Base-by-base conservation (phyloP, 441 rosid genomes). In the Sinapis alba region DNA sequence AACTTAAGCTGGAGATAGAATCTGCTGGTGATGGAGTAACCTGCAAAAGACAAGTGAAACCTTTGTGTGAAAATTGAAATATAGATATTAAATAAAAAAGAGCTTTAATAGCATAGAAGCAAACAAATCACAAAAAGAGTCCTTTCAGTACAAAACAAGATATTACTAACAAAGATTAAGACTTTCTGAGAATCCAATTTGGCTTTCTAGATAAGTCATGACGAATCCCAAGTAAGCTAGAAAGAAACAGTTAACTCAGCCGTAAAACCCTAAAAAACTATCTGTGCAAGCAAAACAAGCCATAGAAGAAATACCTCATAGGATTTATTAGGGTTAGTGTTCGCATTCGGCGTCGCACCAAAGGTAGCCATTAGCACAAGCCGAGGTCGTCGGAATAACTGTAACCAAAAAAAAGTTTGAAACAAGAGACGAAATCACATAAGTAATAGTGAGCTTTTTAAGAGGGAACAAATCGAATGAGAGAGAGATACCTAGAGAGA, bases 1-100 rank as follows among this genome's bases (percentile, higher is more conserved):
- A 95, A 84, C 85, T 36, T 76, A 95, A 95, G 81, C 98, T 96
- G 0, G 98, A 93, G 69, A 93, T 82, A 3, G 97, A 91, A 80
- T 91, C 99, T 28, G 77, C 70, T 6, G 99, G 98, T 53, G 97
- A 91, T 75, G 93, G 97, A 58, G 83, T 67, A 62, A 96, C 97
- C 99, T 96, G 71, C 65, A 27, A 1, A 74, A 3, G 26, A 23
- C 26, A 23, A 23, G 26, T 23, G 34, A 28, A 32, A 7, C 0
- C 2, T 5, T 18, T 0, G 5, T 11, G 23, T 15, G 23, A 69
- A 38, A 7, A 2, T 36, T 27, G 30, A 11, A 34, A 36, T 3
- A n/a, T 21, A 50, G 13, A 6, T 0, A 50, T 7, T 56, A 51
- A 23, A 34, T 19, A 56, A 13, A 21, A 28, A 28, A 28, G 6